These are phyloP conservation scores for Calonectria hongkongensis DNA, from an alignment of 2,329 filamentous ascomycete species.

Conservation along the genomic window DNA sequence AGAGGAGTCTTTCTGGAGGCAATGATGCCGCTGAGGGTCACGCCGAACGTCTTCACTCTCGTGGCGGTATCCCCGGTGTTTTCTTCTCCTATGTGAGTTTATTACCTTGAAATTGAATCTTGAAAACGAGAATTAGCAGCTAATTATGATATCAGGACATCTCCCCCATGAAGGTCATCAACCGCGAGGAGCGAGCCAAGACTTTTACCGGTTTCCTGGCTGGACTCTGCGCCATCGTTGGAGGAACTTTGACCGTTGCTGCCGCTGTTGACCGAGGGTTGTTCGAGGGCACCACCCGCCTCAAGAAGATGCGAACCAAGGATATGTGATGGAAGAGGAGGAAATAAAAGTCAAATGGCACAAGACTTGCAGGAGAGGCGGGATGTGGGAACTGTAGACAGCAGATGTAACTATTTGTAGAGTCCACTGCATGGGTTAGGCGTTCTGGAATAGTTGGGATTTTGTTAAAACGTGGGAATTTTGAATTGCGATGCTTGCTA, in stretches of 20 bases:
- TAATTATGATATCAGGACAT: slow-evolving; percentile 80
- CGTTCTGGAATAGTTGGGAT: slow-evolving; percentile 53
- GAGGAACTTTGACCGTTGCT: slow-evolving; percentile 95
- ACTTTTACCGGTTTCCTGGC: slow-evolving; percentile 94
- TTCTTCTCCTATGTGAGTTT: slow-evolving; percentile 96
- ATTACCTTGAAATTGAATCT: neutral
- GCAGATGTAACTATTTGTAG: slow-evolving; percentile 49
- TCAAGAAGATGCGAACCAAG: slow-evolving; percentile 89
- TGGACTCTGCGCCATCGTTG: slow-evolving; percentile 94
- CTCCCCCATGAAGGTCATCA: slow-evolving; percentile 99
- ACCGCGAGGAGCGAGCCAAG: slow-evolving; percentile 92
- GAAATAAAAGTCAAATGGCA: neutral
- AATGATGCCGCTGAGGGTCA: slow-evolving; percentile 91
- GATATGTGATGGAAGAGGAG: slow-evolving; percentile 66
- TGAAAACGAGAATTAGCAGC: slow-evolving; percentile 19
- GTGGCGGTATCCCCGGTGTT: slow-evolving; percentile 95
- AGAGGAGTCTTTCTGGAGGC: slow-evolving; percentile 89
- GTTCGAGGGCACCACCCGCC: slow-evolving; percentile 88
- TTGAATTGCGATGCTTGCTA: neutral
- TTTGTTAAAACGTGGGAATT: slow-evolving; percentile 30
- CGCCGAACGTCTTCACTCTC: slow-evolving; percentile 91
- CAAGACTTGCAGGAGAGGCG: slow-evolving; percentile 34
- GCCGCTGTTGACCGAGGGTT: slow-evolving; percentile 93
- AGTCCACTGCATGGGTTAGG: slow-evolving; percentile 52
- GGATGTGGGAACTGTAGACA: slow-evolving; percentile 33